Percentiles rank a stretch among this genome's conserved stretches.
Conservation (phyloP, 2,329 filamentous ascomycete species). For the Beauveria pseudobassiana region DNA sequence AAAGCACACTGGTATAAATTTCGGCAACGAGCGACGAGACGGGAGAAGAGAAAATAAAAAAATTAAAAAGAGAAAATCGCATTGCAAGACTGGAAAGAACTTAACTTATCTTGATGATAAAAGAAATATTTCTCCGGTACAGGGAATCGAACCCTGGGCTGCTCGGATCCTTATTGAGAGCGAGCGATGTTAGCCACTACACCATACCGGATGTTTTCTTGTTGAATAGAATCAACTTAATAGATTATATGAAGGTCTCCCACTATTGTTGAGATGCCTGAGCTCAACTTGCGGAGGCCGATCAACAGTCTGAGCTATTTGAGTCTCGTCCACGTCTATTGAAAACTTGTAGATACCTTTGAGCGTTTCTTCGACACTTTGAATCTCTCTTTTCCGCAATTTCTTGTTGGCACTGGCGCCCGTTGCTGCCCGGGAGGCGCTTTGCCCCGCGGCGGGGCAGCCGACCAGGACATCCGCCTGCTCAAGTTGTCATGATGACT, state of each 20-base stretch:
- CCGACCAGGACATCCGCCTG: conserved; percentile 13
- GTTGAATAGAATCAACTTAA: not conserved
- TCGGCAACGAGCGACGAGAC: no score
- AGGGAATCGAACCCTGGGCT: conserved; percentile 29
- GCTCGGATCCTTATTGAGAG: conserved; percentile 25
- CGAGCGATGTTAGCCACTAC: conserved; percentile 31
- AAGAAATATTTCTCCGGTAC: conserved; percentile 21
- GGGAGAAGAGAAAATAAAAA: not conserved
- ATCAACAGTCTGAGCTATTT: no score
- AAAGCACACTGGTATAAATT: no score
- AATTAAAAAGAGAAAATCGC: not conserved
- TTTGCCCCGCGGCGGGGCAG: conserved; percentile 20
- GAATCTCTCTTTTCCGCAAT: not conserved
- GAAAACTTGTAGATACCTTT: not conserved
- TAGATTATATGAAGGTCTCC: not conserved
- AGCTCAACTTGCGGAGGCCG: no score
- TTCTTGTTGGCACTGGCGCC: not conserved
- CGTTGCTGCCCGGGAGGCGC: not conserved
- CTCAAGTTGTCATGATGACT: conserved; percentile 5
- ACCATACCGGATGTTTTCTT: conserved; percentile 24
- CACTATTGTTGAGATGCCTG: not conserved
- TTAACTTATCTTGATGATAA: not conserved
- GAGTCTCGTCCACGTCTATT: no score
- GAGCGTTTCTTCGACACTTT: no score
- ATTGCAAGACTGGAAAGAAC: no score